Evolutionary conservation across 331 rosid genomes (phyloP), one percentile per base, ranked within the genome.

Genomic region (Arachis monticola): DNA sequence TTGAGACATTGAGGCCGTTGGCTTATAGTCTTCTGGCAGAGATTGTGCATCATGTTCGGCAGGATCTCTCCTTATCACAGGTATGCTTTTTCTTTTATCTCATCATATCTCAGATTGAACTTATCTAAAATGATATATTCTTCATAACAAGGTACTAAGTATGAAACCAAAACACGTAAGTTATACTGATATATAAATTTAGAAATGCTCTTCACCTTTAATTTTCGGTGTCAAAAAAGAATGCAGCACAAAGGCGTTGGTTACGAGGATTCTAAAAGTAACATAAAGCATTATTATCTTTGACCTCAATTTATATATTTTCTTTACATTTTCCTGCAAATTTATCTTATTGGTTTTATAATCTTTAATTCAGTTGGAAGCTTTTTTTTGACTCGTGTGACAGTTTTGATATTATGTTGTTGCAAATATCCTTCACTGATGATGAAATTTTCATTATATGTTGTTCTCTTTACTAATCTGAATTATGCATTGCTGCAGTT

Each of bases 31-130:
- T 95, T 75, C 84, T 95, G 68, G 98, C 99, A 67, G 99, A 90
- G 88, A 95, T 95, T 80, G 99, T 95, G 75, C 99, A 95, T 83
- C 98, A 95, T 89, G 99, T 95, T 89, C 90, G 99, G 61, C 88
- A 66, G 8, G 97, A 95, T 77, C 96, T 95, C 70, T 87, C 97
- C 56, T 83, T 95, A 80, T 75, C 93, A 67, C 99, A 95, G 96
- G 99, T 92, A 79, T 69, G 71, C 5, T 14, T 74, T 55, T 55
- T 22, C 53, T 12, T 60, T 38, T 75, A 41, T 41, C 68, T 32
- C 13, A 45, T 75, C 69, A 45, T 65, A 40, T 58, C 51, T 60
- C 61, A 59, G 82, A 51, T 11, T 45, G 56, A 61, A 40, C 56
- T 51, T 72, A 13, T 42, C 44, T 46, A n/a, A 53, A 5, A 53